Evolutionary conservation across 2,329 filamentous ascomycete genomes (phyloP), one percentile per base, ranked within the genome.

Genomic region (Pyricularia grisea): DNA sequence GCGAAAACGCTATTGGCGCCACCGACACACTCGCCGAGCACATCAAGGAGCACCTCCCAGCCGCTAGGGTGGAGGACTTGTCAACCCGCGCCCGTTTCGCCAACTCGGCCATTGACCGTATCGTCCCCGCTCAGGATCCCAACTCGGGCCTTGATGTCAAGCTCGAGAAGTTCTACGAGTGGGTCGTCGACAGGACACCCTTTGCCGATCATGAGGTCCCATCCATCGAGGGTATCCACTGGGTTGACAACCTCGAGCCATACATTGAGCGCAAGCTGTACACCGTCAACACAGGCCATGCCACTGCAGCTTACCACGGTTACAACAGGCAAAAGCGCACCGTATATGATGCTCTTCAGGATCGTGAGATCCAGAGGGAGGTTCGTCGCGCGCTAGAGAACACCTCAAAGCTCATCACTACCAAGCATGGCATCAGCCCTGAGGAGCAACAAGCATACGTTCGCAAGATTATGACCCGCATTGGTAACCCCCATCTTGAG

Each of bases 111-210:
- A 97, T 99, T 78, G 95, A 99, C 84, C 92, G 95, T 71, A 99
- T 99, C 78, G 95, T 98, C 28, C 95, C 95, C 17, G 92, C 93
- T 63, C 95, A 98, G 82, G 90, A 93, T 71, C 82, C 88, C 67
- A 83, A 92, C 74, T 87, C 90, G 28, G 93, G 93, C 69, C 86
- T 99, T 64, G 90, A 97, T 76, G 95, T 99, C 73, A 94, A 90
- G 76, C 93, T 99, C 66, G 95, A 99, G 86, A 95, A 95, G 82
- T 99, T 98, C 85, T 97, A 92, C 83, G 95, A 99, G 84, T 99
- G 95, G 95, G 94, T 95, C 58, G 94, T 99, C 67, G 95, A 99
- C 78, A 83, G 88, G 78, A 90, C 65, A 30, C 65, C 67, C 27
- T n/a, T 64, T 33, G 30, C 23, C 61, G 25, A 64, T 67, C 31